These are phyloP conservation scores for Cladosporium halotolerans DNA, from an alignment of 2,329 filamentous ascomycete genomes.

Conservation along the genomic window DNA sequence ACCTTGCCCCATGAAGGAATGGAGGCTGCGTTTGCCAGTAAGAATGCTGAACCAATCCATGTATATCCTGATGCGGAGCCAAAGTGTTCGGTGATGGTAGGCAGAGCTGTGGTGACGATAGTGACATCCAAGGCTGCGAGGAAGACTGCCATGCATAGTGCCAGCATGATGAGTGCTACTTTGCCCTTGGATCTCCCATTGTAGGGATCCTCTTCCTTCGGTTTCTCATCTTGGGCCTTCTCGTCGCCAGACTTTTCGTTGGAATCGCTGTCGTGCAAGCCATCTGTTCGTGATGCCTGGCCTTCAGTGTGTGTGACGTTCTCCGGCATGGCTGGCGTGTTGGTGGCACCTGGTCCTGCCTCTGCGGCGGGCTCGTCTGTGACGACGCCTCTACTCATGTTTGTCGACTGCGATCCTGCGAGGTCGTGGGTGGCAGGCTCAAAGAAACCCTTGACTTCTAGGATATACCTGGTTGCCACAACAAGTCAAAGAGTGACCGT, in stretches of 20 bases:
- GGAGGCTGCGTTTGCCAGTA: conserved; percentile 44
- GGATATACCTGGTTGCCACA: conserved; percentile 1
- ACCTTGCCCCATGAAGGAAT: conserved; percentile 58
- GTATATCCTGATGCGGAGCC: conserved; percentile 45
- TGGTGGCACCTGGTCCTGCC: conserved; percentile 17
- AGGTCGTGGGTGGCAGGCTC: too few relatives aligned
- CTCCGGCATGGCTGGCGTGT: conserved; percentile 14
- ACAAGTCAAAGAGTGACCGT: background rate
- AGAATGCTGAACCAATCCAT: conserved; percentile 49
- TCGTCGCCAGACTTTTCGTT: conserved; percentile 4
- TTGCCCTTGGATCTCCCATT: conserved; percentile 30
- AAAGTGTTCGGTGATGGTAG: conserved; percentile 52
- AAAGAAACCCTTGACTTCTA: too few relatives aligned
- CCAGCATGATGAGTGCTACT: conserved; percentile 45
- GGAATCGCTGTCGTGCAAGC: conserved; percentile 9
- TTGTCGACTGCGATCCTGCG: background rate
- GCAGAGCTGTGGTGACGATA: conserved; percentile 56
- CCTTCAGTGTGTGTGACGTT: conserved; percentile 16
- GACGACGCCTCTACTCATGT: background rate
- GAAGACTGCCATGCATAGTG: conserved; percentile 49
- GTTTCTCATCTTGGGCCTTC: conserved; percentile 14
- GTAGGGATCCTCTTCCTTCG: conserved; percentile 11
- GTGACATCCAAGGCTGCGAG: conserved; percentile 58
- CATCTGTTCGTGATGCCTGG: conserved; percentile 14
- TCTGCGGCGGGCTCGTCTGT: conserved; percentile 17